Conservation (phyloP, 2,329 filamentous ascomycete species). For the Hypomyces perniciosus region DNA sequence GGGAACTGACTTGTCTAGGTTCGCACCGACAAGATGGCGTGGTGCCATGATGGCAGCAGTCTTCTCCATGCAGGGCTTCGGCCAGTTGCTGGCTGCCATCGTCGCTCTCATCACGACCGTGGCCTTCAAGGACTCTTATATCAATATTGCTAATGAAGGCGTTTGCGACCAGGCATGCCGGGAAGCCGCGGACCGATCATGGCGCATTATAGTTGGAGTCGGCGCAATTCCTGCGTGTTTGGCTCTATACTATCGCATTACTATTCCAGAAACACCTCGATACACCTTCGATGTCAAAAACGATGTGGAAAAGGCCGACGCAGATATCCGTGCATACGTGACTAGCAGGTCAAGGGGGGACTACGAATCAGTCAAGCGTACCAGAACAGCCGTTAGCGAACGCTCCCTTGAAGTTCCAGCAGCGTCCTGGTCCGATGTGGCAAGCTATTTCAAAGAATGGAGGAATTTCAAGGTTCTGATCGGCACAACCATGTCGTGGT, state of each 20-base stretch:
- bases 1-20: constrained; percentile 38
- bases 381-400: constrained; percentile 46
- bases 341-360: constrained; percentile 42
- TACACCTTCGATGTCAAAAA: constrained; percentile 77
- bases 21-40: constrained; percentile 74
- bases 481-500: constrained; percentile 76
- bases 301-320: constrained; percentile 68
- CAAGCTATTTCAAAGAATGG: constrained; percentile 62
- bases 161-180: constrained; percentile 58
- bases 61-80: constrained; percentile 79
- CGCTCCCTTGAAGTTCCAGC: constrained; percentile 56
- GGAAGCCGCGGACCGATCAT: constrained; percentile 69
- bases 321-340: constrained; percentile 60
- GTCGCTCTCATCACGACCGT: constrained; percentile 63
- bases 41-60: constrained; percentile 79
- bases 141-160: constrained; percentile 32
- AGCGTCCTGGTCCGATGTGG: constrained; percentile 64
- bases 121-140: constrained; percentile 52
- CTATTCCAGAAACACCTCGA: constrained; percentile 76
- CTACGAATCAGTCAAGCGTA: constrained; percentile 42
- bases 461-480: constrained; percentile 64
- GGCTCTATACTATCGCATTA: constrained; percentile 79
- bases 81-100: constrained; percentile 67
- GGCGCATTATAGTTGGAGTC: constrained; percentile 75
- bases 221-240: constrained; percentile 72